Conservation (phyloP, 345 rosid species). For the Reutealis trisperma region DNA sequence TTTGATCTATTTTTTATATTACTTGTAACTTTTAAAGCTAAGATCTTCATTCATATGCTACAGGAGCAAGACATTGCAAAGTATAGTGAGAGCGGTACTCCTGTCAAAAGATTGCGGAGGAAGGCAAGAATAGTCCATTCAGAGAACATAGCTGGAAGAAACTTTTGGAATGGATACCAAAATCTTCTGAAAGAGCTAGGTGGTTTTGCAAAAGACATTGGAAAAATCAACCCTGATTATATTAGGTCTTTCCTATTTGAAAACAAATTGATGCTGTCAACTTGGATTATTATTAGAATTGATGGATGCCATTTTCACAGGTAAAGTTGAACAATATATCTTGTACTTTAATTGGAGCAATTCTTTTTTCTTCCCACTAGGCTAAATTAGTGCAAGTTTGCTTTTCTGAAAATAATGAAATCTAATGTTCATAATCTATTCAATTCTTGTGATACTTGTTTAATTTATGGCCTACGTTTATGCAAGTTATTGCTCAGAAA, state of each 20-base stretch:
- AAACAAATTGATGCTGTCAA: slow-evolving; percentile 70
- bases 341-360: not conserved
- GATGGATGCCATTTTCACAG: slow-evolving; percentile 99
- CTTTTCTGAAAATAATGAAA: not conserved
- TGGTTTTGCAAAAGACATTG: slow-evolving; percentile 49
- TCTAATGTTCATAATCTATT: not conserved
- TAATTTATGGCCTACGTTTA: not conserved
- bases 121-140: slow-evolving; percentile 50
- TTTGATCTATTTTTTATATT: not conserved
- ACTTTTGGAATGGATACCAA: slow-evolving; percentile 71
- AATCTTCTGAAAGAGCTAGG: slow-evolving; percentile 62
- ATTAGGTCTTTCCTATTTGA: slow-evolving; percentile 67
- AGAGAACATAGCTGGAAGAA: slow-evolving; percentile 60
- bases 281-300: slow-evolving; percentile 82
- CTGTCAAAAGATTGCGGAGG: slow-evolving; percentile 74
- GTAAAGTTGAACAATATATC: slow-evolving; percentile 30
- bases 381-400: not conserved
- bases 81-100: slow-evolving; percentile 62
- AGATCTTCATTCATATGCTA: not conserved
- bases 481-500: not conserved
- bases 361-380: not conserved
- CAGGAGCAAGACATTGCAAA: slow-evolving; percentile 80
- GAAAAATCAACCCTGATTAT: slow-evolving; percentile 62
- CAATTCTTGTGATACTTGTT: not conserved
- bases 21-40: not conserved